Percentiles rank a stretch among this genome's conserved stretches.
These are phyloP conservation scores for Aureobasidium sp. DNA, from an alignment of 2,329 filamentous ascomycete genomes.

Conservation along the genomic window DNA sequence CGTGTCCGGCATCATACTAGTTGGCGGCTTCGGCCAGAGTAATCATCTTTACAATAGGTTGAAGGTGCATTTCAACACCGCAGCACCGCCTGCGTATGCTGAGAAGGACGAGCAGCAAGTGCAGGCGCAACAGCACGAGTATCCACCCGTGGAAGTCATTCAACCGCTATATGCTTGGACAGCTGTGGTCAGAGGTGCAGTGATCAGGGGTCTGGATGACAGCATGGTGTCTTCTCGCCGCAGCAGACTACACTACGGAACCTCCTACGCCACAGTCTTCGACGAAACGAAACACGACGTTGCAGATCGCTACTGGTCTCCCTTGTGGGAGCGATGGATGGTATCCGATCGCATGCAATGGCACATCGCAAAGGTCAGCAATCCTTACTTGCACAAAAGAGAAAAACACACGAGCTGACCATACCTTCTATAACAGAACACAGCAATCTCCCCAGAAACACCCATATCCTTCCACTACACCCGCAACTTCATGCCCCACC, in stretches of 20 bases:
- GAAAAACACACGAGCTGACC: slow-evolving; percentile 39
- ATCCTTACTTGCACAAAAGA: neutral
- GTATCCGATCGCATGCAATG: slow-evolving; percentile 79
- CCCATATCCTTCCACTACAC: slow-evolving; percentile 82
- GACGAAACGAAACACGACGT: slow-evolving; percentile 69
- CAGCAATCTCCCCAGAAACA: slow-evolving; percentile 63
- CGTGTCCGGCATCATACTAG: slow-evolving; percentile 61
- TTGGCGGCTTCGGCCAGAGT: slow-evolving; percentile 74
- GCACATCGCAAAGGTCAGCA: slow-evolving; percentile 62
- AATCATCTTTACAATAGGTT: slow-evolving; percentile 62
- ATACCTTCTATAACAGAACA: slow-evolving; percentile 45
- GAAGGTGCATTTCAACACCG: slow-evolving; percentile 57
- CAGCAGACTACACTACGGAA: slow-evolving; percentile 71
- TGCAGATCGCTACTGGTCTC: slow-evolving; percentile 72
- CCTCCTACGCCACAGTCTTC: slow-evolving; percentile 73
- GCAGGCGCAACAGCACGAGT: slow-evolving; percentile 68
- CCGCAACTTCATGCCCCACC: slow-evolving; percentile 71
- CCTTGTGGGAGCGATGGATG: slow-evolving; percentile 80
- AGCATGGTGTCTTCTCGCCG: slow-evolving; percentile 72
- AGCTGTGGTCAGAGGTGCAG: slow-evolving; percentile 69
- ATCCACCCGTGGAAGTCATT: slow-evolving; percentile 75
- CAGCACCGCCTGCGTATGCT: slow-evolving; percentile 44
- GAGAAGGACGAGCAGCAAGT: slow-evolving; percentile 62
- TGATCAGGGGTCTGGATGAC: slow-evolving; percentile 69
- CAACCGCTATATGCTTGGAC: slow-evolving; percentile 70